Conservation (phyloP, 305 asterid species). For the Plantago rigida region DNA sequence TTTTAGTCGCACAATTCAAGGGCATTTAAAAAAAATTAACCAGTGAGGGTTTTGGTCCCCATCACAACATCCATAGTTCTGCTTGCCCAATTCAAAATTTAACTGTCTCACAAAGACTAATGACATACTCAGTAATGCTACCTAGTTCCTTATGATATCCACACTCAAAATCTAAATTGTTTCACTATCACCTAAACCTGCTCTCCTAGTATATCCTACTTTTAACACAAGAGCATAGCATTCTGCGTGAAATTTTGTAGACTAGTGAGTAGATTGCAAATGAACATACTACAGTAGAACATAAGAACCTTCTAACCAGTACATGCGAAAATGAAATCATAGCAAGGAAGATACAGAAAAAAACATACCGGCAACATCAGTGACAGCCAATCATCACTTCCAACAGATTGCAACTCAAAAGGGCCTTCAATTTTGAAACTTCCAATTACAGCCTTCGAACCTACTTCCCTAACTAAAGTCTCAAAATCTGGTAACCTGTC, state of each 20-base stretch:
- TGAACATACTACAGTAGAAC: background rate
- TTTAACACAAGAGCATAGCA: background rate
- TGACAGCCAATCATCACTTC: slow-evolving; percentile 46
- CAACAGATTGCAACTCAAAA: slow-evolving; percentile 41
- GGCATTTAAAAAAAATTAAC: too few species aligned
- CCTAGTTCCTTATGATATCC: too few species aligned
- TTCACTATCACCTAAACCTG: too few species aligned
- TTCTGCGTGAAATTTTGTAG: background rate
- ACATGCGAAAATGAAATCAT: background rate
- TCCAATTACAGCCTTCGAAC: slow-evolving; percentile 39
- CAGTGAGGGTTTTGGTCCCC: too few species aligned
- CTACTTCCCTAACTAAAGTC: slow-evolving; percentile 39
- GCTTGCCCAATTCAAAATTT: too few species aligned
- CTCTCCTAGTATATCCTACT: too few species aligned
- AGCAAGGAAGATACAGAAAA: background rate
- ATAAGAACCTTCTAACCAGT: background rate
- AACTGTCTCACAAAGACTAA: too few species aligned
- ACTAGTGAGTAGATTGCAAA: background rate
- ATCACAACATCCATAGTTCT: too few species aligned
- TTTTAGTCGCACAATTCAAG: too few species aligned
- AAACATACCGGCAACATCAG: slow-evolving; percentile 53
- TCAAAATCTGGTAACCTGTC: slow-evolving; percentile 39
- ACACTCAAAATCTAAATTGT: too few species aligned
- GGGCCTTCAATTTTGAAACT: slow-evolving; percentile 61
- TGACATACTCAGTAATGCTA: too few species aligned